These are phyloP conservation scores for Penicillium salamii DNA, from an alignment of 495 filamentous ascomycete species.

Conservation along the genomic window DNA sequence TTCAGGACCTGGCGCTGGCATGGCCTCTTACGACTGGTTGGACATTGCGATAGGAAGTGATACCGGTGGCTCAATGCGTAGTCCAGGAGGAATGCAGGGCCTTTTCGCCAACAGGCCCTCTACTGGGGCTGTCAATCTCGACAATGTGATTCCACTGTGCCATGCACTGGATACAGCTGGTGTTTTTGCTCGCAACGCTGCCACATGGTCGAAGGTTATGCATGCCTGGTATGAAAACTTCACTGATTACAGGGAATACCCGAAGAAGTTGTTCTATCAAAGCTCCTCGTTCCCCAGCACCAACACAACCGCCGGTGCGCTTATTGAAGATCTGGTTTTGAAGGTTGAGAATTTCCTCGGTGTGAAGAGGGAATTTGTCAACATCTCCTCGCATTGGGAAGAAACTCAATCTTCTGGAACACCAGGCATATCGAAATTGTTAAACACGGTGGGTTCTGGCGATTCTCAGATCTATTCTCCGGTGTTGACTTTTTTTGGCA, in stretches of 20 bases:
- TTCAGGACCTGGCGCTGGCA: constrained; percentile 35
- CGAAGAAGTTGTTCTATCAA: constrained; percentile 39
- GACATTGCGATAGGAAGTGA: constrained; percentile 47
- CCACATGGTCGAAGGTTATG: constrained; percentile 42
- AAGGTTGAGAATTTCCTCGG: constrained; percentile 40
- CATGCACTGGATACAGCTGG: constrained; percentile 47
- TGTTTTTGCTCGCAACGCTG: constrained; percentile 46
- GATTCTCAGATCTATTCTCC: neutral
- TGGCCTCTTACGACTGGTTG: constrained; percentile 40
- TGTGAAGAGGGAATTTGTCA: constrained; percentile 30
- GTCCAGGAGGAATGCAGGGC: constrained; percentile 34
- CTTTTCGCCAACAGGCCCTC: constrained; percentile 33
- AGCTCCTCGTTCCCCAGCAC: constrained; percentile 11
- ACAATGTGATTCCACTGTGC: constrained; percentile 42
- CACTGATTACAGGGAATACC: constrained; percentile 41
- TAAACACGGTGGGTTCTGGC: constrained; percentile 7
- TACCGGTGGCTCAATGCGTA: constrained; percentile 42
- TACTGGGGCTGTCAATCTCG: constrained; percentile 16
- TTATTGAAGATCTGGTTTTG: constrained; percentile 38
- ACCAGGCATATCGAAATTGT: constrained; percentile 15
- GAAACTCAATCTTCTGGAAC: constrained; percentile 31
- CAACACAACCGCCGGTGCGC: constrained; percentile 22
- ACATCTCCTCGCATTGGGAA: constrained; percentile 39
- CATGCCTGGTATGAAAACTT: constrained; percentile 46
- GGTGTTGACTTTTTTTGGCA: neutral